phyloP scores from a whole-genome alignment of 768 basidiomycete species.

The Trametes maxima region DNA sequence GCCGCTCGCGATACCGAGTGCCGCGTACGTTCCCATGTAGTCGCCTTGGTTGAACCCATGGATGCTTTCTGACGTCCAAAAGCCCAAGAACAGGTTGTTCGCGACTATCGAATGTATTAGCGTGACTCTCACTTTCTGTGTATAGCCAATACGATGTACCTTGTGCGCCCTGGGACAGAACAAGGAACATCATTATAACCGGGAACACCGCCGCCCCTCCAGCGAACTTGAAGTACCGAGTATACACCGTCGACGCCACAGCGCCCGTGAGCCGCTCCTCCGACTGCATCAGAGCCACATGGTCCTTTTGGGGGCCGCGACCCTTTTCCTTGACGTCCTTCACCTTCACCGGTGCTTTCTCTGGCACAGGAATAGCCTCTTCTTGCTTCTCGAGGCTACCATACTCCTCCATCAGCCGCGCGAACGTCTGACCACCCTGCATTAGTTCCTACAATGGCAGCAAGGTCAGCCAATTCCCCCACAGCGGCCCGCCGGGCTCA shows the following conservation, averaged over 20 bases:
- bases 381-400: constrained; percentile 45
- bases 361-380: constrained; percentile 38
- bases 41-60: constrained; percentile 56
- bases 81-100: constrained; percentile 70
- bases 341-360: constrained; percentile 20
- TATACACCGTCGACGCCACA: constrained; percentile 39
- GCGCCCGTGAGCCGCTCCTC: constrained; percentile 45
- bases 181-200: constrained; percentile 45
- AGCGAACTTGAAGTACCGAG: constrained; percentile 38
- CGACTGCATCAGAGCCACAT: constrained; percentile 30
- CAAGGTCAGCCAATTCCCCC: not conserved
- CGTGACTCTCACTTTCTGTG: not conserved
- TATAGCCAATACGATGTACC: constrained; percentile 36
- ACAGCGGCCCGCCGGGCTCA: not conserved
- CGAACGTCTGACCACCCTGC: constrained; percentile 35
- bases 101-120: constrained; percentile 44
- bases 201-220: constrained; percentile 43
- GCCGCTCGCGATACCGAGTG: constrained; percentile 50
- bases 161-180: constrained; percentile 50
- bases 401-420: constrained; percentile 42
- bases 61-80: constrained; percentile 66
- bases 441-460: constrained; percentile 34
- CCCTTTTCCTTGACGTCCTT: constrained; percentile 32
- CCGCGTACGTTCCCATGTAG: constrained; percentile 65
- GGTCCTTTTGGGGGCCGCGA: constrained; percentile 25